phyloP scores from a whole-genome alignment of 169 alveolate species.

The Cryptosporidium canis region DNA sequence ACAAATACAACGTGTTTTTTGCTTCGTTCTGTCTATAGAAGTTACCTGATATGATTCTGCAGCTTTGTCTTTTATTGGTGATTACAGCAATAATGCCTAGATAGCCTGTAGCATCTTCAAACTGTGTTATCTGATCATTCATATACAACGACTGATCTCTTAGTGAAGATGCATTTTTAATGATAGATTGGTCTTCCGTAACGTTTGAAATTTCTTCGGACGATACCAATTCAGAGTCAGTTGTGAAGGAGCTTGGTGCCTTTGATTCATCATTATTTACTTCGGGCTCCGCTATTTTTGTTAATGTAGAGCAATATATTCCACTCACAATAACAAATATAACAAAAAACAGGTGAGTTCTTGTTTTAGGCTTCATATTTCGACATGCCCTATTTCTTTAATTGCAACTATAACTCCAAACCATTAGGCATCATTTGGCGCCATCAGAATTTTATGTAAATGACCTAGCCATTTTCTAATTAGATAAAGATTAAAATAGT shows the following conservation, averaged over 20 bases:
- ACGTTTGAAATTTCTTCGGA: background rate
- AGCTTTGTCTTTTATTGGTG: background rate
- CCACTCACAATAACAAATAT: background rate
- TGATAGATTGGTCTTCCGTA: background rate
- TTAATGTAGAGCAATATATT: background rate
- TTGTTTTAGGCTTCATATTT: background rate
- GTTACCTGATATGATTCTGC: constrained; percentile 36
- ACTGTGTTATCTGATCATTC: background rate
- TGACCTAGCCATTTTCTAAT: no score
- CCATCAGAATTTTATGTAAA: background rate
- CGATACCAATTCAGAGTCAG: background rate
- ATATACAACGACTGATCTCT: constrained; percentile 5
- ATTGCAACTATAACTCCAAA: no score
- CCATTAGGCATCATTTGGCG: background rate
- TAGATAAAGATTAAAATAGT: no score
- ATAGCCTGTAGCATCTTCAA: constrained; percentile 2
- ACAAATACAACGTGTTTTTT: constrained; percentile 18
- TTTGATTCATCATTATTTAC: background rate
- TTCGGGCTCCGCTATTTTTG: background rate
- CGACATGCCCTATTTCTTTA: background rate
- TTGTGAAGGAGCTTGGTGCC: background rate
- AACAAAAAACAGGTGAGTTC: background rate
- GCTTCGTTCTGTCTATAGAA: constrained; percentile 8
- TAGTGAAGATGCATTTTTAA: background rate
- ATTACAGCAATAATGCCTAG: constrained; percentile 5